Base-by-base conservation (phyloP, 2,329 filamentous ascomycete species). In the Venturia nashicola region DNA sequence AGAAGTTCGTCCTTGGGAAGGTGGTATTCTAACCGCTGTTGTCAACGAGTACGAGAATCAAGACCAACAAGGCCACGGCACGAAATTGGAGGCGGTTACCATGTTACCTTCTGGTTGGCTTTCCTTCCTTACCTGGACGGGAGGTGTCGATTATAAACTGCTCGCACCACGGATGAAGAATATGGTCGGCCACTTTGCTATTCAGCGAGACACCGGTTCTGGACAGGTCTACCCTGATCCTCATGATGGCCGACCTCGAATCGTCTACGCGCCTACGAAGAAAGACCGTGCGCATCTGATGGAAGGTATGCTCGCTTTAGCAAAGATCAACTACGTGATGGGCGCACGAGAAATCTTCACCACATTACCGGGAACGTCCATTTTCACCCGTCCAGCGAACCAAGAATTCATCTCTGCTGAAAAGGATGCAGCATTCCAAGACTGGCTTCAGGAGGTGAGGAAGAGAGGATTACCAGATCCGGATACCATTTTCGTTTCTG, bases 291-390 rank as follows among this genome's bases (percentile, higher is more conserved):
- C 82, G 36, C 83, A 91, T 73, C 83, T 88, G 32, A 73, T 93
- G 20, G 84, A 90, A 71, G 91, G 89, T 9, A 70, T 91, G 7
- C 72, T 92, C 60, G 89, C 85, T 2, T 77, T 88, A 1, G 86
- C 87, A 42, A 90, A 91, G 72, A 86, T 96, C 48, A 84, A 86
- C 67, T 93, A 91, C 72, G 82, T 91, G 57, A 81, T 84, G 48
- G 91, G 91, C 32, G 93, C 92, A 0, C 80, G 77, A n/a, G 90
- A 96, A 74, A 92, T 97, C 71, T 83, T 87, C 71, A 79, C 86
- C 0, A 78, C 80, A 3, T 79, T 89, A 23, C 81, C 83, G 0
- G 85, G 84, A 11, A 73, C 90, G 43, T 77, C 81, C 40, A 81
- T 86, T 0, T 97, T 91, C 71, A 72, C 82, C 39, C 81, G 83